phyloP scores from a whole-genome alignment of 441 rosid species.

The Hypseocharis bilobata region DNA sequence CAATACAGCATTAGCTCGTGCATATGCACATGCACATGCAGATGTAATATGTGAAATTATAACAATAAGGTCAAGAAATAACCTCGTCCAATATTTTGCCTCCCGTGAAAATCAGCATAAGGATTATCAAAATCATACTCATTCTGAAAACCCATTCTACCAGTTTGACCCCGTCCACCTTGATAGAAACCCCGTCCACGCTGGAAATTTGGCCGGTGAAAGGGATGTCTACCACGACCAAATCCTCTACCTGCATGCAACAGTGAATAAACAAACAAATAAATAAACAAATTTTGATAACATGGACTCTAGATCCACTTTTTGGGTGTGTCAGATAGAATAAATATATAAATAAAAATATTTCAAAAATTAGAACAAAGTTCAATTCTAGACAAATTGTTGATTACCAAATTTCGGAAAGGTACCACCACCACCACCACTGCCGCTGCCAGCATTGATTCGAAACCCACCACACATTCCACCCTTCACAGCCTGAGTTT shows the following conservation, averaged over 20 bases:
- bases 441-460: conserved; percentile 36
- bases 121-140: conserved; percentile 30
- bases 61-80: neutral
- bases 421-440: conserved; percentile 27
- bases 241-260: conserved; percentile 38
- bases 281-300: neutral
- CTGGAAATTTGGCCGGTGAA: conserved; percentile 31
- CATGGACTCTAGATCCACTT: neutral
- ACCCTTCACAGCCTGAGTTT: conserved; percentile 61
- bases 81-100: conserved; percentile 35
- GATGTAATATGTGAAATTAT: neutral
- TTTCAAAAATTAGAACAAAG: neutral
- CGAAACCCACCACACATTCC: conserved; percentile 63
- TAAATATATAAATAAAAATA: neutral
- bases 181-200: conserved; percentile 36
- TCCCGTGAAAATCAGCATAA: conserved; percentile 30
- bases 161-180: conserved; percentile 31
- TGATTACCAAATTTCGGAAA: conserved; percentile 44
- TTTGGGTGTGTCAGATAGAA: neutral
- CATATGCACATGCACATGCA: neutral
- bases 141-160: conserved; percentile 28
- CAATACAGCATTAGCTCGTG: neutral
- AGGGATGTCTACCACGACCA: conserved; percentile 34
- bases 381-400: neutral
- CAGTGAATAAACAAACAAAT: neutral